phyloP scores from a whole-genome alignment of 1,284 basidiomycete species.

The Inonotus obliquus region DNA sequence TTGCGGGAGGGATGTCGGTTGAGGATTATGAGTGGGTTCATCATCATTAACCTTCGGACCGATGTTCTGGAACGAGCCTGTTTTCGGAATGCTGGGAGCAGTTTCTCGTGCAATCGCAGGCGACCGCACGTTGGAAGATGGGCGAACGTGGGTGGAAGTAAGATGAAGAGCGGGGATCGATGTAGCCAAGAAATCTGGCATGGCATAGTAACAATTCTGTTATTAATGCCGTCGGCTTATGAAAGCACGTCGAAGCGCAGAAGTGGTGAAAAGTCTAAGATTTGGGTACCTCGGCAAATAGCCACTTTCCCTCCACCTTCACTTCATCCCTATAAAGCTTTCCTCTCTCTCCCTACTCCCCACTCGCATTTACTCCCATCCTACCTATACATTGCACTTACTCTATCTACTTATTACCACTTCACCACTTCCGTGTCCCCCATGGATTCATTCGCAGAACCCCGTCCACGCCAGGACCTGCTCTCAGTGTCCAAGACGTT shows the following conservation, averaged over 20 bases:
- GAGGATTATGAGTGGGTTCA: too few relatives aligned
- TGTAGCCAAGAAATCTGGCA: too few relatives aligned
- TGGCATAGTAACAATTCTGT: too few relatives aligned
- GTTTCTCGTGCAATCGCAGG: too few relatives aligned
- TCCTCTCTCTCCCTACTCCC: too few relatives aligned
- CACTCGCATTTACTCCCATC: not conserved
- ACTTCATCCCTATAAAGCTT: slow-evolving; percentile 2
- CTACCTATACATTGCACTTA: too few relatives aligned
- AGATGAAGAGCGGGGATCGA: too few relatives aligned
- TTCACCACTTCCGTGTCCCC: not conserved
- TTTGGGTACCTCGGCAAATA: not conserved
- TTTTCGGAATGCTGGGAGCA: not conserved
- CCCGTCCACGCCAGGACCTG: slow-evolving; percentile 30
- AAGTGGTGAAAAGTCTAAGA: not conserved
- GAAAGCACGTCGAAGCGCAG: not conserved
- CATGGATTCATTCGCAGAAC: slow-evolving; percentile 48
- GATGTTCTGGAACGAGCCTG: not conserved
- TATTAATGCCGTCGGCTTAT: not conserved
- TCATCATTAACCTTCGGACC: not conserved
- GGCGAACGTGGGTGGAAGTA: too few relatives aligned
- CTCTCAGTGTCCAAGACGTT: slow-evolving; percentile 47
- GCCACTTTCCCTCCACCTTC: not conserved
- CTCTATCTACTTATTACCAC: not conserved
- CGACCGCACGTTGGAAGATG: too few relatives aligned
- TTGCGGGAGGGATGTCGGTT: too few relatives aligned